phyloP scores from a whole-genome alignment of 2,329 filamentous ascomycete genomes.

The Cyphellophora europaea region DNA sequence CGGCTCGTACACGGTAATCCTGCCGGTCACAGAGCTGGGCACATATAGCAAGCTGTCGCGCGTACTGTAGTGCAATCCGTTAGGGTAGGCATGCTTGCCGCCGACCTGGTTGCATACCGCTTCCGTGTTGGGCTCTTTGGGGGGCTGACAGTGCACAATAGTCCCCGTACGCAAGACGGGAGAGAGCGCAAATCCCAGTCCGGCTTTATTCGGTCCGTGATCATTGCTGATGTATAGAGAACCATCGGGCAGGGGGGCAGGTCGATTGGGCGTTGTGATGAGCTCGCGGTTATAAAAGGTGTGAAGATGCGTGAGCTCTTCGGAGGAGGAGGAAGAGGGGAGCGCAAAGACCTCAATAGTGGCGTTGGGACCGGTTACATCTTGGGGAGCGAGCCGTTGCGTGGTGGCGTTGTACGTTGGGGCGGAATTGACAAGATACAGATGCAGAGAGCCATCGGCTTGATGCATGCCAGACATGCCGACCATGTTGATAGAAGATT shows the following conservation, averaged over 20 bases:
- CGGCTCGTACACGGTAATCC: constrained; percentile 19
- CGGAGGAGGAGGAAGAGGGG: constrained; percentile 12
- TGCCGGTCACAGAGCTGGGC: constrained; percentile 18
- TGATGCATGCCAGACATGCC: constrained; percentile 20
- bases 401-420: constrained; percentile 23
- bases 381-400: constrained; percentile 22
- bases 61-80: constrained; percentile 23
- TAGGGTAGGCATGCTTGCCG: constrained; percentile 21
- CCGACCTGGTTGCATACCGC: constrained; percentile 10
- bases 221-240: constrained; percentile 30
- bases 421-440: constrained; percentile 26
- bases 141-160: constrained; percentile 19
- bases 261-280: constrained; percentile 27
- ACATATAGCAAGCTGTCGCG: constrained; percentile 27
- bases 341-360: constrained; percentile 29
- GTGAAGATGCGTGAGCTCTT: constrained; percentile 25
- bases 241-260: constrained; percentile 25
- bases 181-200: constrained; percentile 18
- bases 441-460: constrained; percentile 3
- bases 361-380: constrained; percentile 24
- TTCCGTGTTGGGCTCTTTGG: neutral
- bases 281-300: constrained; percentile 21
- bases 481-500: constrained; percentile 25
- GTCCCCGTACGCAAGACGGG: constrained; percentile 10
- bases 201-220: constrained; percentile 23